Evolutionary conservation across 345 rosid species (phyloP).

Genomic region (Citrus australasica): DNA sequence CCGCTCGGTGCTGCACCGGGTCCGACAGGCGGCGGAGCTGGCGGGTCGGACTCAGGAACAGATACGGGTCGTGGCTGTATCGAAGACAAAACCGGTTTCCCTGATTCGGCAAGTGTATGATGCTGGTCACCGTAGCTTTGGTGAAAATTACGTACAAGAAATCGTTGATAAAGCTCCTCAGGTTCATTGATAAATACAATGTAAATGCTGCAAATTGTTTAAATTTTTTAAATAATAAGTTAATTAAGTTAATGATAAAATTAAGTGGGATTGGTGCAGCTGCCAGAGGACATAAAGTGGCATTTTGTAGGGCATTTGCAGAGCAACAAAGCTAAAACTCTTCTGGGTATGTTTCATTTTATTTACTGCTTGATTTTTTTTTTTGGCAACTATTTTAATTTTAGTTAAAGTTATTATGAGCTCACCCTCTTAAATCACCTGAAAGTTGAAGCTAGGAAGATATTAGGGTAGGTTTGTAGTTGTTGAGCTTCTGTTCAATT

Average conservation of each 20-base stretch:
- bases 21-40: slow-evolving; percentile 63
- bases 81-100: slow-evolving; percentile 84
- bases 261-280: slow-evolving; percentile 38
- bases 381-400: no score
- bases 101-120: slow-evolving; percentile 80
- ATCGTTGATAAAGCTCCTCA: slow-evolving; percentile 82
- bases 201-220: background rate
- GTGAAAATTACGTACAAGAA: slow-evolving; percentile 90
- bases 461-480: background rate
- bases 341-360: slow-evolving; percentile 45
- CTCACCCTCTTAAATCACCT: background rate
- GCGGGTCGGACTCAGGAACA: slow-evolving; percentile 46
- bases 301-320: slow-evolving; percentile 89
- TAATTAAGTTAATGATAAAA: background rate
- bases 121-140: slow-evolving; percentile 88
- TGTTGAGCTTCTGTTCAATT: background rate
- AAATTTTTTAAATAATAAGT: background rate
- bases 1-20: slow-evolving; percentile 65
- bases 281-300: slow-evolving; percentile 86
- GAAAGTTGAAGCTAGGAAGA: background rate
- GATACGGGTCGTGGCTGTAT: slow-evolving; percentile 72
- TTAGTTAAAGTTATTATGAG: no score
- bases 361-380: background rate
- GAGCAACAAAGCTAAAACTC: slow-evolving; percentile 83
- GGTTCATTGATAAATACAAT: slow-evolving; percentile 35